A percentile compares a stretch with the other conserved stretches of the same genome.
Conservation (phyloP, 2,329 filamentous ascomycete genomes). For the Trichoderma asperellum region DNA sequence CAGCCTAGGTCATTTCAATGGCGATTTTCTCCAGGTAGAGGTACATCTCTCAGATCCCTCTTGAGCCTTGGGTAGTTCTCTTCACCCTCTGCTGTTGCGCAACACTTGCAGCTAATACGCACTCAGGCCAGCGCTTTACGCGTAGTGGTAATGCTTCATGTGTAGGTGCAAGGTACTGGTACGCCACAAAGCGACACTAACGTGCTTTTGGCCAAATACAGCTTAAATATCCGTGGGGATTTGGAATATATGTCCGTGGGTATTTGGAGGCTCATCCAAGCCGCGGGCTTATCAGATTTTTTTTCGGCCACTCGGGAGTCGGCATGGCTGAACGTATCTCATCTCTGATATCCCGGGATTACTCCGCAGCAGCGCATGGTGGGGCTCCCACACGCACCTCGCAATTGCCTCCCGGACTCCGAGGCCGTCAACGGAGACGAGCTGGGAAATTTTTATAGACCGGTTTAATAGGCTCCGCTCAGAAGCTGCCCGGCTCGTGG, state of each 20-base stretch:
- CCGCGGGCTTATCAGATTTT: neutral
- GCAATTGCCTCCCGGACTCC: constrained; percentile 38
- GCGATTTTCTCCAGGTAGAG: neutral
- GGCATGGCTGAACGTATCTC: neutral
- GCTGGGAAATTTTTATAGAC: constrained; percentile 41
- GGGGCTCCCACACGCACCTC: constrained; percentile 19
- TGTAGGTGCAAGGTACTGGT: neutral
- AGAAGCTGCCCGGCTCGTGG: constrained; percentile 2
- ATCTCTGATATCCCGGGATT: constrained; percentile 11
- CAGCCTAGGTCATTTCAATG: neutral
- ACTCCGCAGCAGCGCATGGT: constrained; percentile 11
- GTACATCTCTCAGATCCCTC: neutral
- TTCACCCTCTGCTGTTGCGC: neutral
- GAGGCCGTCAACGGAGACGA: constrained; percentile 46
- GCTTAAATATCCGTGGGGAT: neutral
- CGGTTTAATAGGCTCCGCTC: constrained; percentile 30
- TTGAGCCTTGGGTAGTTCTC: neutral
- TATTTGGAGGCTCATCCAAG: neutral
- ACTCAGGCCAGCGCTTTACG: neutral
- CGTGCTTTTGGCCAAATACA: neutral
- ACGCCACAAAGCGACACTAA: neutral
- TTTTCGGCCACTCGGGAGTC: neutral
- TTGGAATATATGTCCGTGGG: neutral
- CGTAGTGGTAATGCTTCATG: too few species aligned
- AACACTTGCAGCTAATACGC: neutral